Percentiles rank a stretch among this genome's conserved stretches.
These are phyloP conservation scores for Aspergillus tamarii DNA, from an alignment of 2,329 filamentous ascomycete genomes.

Conservation along the genomic window DNA sequence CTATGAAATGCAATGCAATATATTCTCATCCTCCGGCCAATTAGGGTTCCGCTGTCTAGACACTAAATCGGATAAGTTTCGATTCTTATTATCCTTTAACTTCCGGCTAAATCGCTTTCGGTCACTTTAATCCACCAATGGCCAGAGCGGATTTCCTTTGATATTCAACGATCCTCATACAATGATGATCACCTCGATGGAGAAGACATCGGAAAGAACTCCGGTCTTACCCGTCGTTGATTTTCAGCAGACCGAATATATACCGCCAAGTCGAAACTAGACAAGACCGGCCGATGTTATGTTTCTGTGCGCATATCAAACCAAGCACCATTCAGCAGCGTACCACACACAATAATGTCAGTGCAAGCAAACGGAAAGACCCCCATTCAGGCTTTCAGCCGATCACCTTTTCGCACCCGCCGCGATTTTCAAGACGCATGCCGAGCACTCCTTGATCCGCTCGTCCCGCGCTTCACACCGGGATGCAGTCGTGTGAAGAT, in stretches of 20 bases:
- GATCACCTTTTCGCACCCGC: slow-evolving; percentile 31
- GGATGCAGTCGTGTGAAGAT: slow-evolving; percentile 66
- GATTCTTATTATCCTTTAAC: neutral
- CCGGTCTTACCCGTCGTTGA: neutral
- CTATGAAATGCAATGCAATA: neutral
- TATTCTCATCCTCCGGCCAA: neutral
- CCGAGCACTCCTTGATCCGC: slow-evolving; percentile 67
- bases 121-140: slow-evolving; percentile 4
- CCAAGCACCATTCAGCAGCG: neutral
- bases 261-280: neutral
- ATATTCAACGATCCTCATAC: neutral
- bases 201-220: neutral
- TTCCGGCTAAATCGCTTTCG: neutral
- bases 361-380: slow-evolving; percentile 35
- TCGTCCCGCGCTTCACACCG: slow-evolving; percentile 73
- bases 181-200: too few species aligned
- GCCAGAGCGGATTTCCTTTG: too few species aligned
- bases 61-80: neutral
- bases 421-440: slow-evolving; percentile 61
- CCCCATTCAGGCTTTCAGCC: slow-evolving; percentile 32
- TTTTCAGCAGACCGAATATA: neutral
- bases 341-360: slow-evolving; percentile 28
- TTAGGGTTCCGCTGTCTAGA: neutral
- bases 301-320: too few species aligned
- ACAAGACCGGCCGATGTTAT: neutral